Conservation (phyloP, 345 rosid genomes). For the Bruguiera gymnorhiza region DNA sequence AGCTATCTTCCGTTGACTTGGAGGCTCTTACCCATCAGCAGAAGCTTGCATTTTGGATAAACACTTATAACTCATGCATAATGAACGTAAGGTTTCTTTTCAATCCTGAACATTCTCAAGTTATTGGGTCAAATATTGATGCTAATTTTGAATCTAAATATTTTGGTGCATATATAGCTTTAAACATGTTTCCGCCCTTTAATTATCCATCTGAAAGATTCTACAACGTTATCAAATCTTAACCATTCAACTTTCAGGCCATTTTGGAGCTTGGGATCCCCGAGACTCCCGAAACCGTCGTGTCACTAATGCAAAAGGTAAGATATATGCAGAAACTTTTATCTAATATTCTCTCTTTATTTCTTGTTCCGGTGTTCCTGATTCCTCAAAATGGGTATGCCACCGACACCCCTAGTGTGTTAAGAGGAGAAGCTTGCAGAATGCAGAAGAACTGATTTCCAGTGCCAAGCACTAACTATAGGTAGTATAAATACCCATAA, state of each 20-base stretch:
- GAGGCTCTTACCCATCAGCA: conserved; percentile 82
- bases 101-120: neutral
- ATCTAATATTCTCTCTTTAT: neutral
- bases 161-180: conserved; percentile 32
- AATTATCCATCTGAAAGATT: neutral
- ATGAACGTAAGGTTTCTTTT: conserved; percentile 62
- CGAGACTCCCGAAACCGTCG: conserved; percentile 69
- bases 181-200: too few relatives aligned
- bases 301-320: conserved; percentile 89
- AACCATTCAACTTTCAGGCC: conserved; percentile 40
- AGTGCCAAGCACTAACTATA: neutral
- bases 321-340: neutral
- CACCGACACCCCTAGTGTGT: neutral
- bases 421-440: neutral
- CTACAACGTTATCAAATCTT: conserved; percentile 10
- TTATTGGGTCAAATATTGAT: neutral
- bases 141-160: neutral
- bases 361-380: neutral
- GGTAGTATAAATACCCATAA: neutral
- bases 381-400: neutral
- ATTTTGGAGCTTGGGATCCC: conserved; percentile 83
- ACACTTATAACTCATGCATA: conserved; percentile 77
- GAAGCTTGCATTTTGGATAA: conserved; percentile 97
- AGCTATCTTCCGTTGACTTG: conserved; percentile 61
- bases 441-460: neutral